Evolutionary conservation across 768 basidiomycete genomes (phyloP).

Genomic region (Austroboletus eburneus): DNA sequence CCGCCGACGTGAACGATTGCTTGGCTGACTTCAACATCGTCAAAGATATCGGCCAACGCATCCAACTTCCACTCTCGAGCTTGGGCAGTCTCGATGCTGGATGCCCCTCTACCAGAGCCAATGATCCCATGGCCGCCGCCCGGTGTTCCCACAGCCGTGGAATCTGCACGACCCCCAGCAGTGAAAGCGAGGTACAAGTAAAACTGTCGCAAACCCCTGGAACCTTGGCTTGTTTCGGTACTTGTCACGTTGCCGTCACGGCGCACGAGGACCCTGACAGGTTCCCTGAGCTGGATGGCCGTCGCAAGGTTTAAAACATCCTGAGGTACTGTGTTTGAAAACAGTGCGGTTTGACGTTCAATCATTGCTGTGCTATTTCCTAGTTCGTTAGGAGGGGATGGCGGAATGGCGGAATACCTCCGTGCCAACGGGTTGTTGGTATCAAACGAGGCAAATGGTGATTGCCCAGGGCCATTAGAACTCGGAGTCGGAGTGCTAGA

Average conservation of each 20-base stretch:
- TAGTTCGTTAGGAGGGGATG: constrained; percentile 42
- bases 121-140: constrained; percentile 81
- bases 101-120: constrained; percentile 82
- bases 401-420: constrained; percentile 54
- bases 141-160: constrained; percentile 35
- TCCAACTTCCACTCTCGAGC: constrained; percentile 95
- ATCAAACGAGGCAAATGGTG: constrained; percentile 47
- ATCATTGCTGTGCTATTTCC: constrained; percentile 36
- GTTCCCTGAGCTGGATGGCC: constrained; percentile 90
- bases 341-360: constrained; percentile 90
- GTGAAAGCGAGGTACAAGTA: constrained; percentile 96
- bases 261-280: constrained; percentile 95
- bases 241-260: constrained; percentile 80
- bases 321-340: constrained; percentile 97
- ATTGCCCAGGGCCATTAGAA: constrained; percentile 31
- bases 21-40: constrained; percentile 77
- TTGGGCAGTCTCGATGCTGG: constrained; percentile 78
- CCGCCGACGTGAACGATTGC: constrained; percentile 88
- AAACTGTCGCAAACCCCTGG: constrained; percentile 87
- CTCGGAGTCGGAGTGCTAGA: constrained; percentile 34
- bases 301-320: constrained; percentile 96
- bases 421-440: constrained; percentile 41
- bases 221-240: constrained; percentile 64
- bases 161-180: constrained; percentile 70
- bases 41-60: constrained; percentile 84